phyloP scores from a whole-genome alignment of 2,329 filamentous ascomycete genomes.

The Trichoderma semiorbis region DNA sequence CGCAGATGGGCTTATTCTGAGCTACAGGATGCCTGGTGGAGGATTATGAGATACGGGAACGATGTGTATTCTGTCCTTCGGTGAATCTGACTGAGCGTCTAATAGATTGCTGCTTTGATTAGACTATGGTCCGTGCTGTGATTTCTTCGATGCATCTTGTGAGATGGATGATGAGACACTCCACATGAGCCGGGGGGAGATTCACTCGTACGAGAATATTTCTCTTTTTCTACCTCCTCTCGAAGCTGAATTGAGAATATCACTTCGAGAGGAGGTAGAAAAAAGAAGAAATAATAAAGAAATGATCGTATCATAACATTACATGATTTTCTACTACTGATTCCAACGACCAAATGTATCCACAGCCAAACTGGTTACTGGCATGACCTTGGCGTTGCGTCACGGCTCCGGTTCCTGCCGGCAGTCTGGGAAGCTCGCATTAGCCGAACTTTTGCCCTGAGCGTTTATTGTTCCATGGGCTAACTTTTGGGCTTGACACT shows the following conservation, averaged over 20 bases:
- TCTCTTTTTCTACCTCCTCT: no score
- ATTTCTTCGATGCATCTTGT: not conserved
- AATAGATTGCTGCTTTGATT: slow-evolving; percentile 29
- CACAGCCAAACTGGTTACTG: not conserved
- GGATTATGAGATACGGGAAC: slow-evolving; percentile 9
- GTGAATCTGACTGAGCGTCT: slow-evolving; percentile 21
- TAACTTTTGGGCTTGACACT: slow-evolving; percentile 21
- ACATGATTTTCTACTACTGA: not conserved
- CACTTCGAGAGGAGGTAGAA: no score
- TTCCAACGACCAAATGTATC: not conserved
- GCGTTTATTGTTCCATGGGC: slow-evolving; percentile 39
- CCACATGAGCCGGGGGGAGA: not conserved
- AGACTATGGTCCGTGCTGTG: not conserved
- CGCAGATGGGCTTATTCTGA: not conserved
- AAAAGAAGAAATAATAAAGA: not conserved
- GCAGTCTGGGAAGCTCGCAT: slow-evolving; percentile 29
- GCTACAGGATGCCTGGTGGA: not conserved
- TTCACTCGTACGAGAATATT: not conserved
- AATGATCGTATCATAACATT: not conserved
- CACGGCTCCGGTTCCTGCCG: slow-evolving; percentile 37
- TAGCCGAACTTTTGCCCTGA: slow-evolving; percentile 46
- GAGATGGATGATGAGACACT: not conserved
- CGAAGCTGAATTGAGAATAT: no score
- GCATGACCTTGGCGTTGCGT: slow-evolving; percentile 26
- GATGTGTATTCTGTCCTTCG: slow-evolving; percentile 17